phyloP scores from a whole-genome alignment of 2,329 filamentous ascomycete genomes.

The Dothistroma pini region DNA sequence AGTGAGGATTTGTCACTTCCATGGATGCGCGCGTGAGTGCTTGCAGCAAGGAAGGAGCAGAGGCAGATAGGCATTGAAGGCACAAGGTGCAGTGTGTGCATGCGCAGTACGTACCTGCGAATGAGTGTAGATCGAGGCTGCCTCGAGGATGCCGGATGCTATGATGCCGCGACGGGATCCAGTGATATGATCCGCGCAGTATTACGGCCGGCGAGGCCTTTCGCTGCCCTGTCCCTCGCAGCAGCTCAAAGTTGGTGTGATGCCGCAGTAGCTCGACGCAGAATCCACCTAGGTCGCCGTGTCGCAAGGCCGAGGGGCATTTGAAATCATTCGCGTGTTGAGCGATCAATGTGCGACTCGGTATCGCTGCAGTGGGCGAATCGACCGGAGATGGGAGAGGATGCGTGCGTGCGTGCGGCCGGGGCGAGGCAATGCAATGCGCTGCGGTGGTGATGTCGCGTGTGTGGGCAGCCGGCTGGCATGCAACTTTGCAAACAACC shows the following conservation, averaged over 20 bases:
- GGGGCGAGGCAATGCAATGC: neutral
- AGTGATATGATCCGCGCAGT: slow-evolving; percentile 10
- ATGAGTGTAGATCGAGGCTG: slow-evolving; percentile 13
- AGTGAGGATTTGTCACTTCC: neutral
- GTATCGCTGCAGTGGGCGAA: neutral
- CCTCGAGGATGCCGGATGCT: slow-evolving; percentile 8
- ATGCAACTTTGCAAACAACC: neutral
- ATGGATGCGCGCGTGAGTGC: neutral
- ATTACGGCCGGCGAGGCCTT: neutral
- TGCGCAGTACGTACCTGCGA: slow-evolving; percentile 10
- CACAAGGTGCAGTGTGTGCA: slow-evolving; percentile 5
- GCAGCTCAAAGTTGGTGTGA: neutral
- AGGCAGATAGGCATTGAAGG: neutral
- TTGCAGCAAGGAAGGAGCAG: neutral
- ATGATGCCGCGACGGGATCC: slow-evolving; percentile 6
- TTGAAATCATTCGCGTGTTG: slow-evolving; percentile 2
- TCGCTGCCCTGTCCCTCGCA: neutral
- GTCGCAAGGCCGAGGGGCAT: neutral
- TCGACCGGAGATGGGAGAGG: neutral
- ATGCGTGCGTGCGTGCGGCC: neutral
- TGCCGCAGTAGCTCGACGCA: neutral
- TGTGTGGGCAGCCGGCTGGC: neutral
- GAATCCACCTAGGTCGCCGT: slow-evolving; percentile 1
- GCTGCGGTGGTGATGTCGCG: neutral
- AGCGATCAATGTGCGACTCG: neutral